These are phyloP conservation scores for Canna indica DNA, from an alignment of 176 grass and related monocot species.

Conservation along the genomic window DNA sequence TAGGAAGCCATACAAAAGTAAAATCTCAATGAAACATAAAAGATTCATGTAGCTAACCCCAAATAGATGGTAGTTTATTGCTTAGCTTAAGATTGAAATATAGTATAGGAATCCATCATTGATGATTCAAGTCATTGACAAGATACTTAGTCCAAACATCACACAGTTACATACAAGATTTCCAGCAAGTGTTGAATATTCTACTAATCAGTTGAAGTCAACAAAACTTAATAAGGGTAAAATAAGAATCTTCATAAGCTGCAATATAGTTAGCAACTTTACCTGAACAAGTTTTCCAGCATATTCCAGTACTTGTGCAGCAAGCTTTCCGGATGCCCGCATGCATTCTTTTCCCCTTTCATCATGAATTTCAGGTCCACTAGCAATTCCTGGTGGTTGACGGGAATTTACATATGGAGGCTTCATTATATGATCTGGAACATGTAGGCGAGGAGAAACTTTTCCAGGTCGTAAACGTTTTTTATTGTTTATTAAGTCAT, in stretches of 20 bases:
- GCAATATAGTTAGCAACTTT: constrained; percentile 22
- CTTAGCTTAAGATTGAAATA: neutral
- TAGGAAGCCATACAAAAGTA: neutral
- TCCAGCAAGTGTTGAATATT: neutral
- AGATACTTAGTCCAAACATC: neutral
- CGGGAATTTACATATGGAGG: constrained; percentile 69
- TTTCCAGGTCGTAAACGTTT: constrained; percentile 62
- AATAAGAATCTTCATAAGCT: constrained; percentile 10
- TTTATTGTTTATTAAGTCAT: constrained; percentile 41
- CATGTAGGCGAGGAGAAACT: constrained; percentile 63
- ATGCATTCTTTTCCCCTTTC: constrained; percentile 81
- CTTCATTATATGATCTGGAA: constrained; percentile 64
- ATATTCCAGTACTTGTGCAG: constrained; percentile 85
- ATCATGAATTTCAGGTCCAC: constrained; percentile 69
- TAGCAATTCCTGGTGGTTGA: constrained; percentile 42
- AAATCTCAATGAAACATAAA: neutral
- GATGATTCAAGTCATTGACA: neutral
- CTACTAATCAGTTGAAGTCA: constrained; percentile 2
- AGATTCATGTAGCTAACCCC: neutral
- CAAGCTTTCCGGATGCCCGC: constrained; percentile 80
- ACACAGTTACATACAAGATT: neutral
- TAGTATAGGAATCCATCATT: neutral
- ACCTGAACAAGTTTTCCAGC: constrained; percentile 79
- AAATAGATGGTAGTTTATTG: neutral
- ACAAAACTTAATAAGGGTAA: constrained; percentile 7